These are phyloP conservation scores for Candida boleticola DNA, from an alignment of 805 yeast genomes.

Conservation along the genomic window DNA sequence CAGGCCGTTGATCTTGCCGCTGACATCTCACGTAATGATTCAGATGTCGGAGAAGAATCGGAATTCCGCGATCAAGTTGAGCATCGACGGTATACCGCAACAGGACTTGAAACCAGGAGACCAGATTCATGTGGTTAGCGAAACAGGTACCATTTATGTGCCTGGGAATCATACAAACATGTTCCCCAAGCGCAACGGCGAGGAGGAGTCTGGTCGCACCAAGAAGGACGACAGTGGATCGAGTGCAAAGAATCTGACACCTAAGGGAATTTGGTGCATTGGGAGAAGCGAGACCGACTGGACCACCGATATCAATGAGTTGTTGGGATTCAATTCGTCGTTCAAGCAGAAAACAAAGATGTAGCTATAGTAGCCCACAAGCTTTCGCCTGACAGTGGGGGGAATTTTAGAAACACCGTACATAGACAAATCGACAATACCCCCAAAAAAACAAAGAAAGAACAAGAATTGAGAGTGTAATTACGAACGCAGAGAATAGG, in stretches of 20 bases:
- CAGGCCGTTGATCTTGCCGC: slow-evolving; percentile 81
- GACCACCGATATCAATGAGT: slow-evolving; percentile 85
- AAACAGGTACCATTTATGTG: slow-evolving; percentile 57
- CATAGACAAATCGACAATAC: too few relatives aligned
- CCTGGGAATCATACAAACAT: slow-evolving; percentile 49
- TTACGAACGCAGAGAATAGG: too few relatives aligned
- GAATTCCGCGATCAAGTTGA: slow-evolving; percentile 47
- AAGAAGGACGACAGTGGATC: slow-evolving; percentile 7
- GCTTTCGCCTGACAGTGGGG: too few relatives aligned
- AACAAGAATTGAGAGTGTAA: too few relatives aligned
- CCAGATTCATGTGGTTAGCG: slow-evolving; percentile 69
- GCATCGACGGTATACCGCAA: slow-evolving; percentile 83
- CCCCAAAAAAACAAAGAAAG: too few relatives aligned
- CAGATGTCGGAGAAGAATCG: slow-evolving; percentile 52
- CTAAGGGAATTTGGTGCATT: slow-evolving; percentile 81
- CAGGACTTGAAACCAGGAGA: slow-evolving; percentile 70
- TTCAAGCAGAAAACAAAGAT: slow-evolving; percentile 48
- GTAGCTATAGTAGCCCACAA: too few relatives aligned
- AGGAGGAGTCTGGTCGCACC: slow-evolving; percentile 6
- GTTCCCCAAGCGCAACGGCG: not conserved
- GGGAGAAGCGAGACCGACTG: slow-evolving; percentile 83
- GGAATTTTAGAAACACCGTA: too few relatives aligned
- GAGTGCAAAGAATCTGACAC: slow-evolving; percentile 10
- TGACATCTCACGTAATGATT: slow-evolving; percentile 69
- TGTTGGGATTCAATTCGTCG: slow-evolving; percentile 84